Percentiles rank a stretch among this genome's conserved stretches.
phyloP scores from a whole-genome alignment of 768 basidiomycete genomes.

The Boletales sp. region DNA sequence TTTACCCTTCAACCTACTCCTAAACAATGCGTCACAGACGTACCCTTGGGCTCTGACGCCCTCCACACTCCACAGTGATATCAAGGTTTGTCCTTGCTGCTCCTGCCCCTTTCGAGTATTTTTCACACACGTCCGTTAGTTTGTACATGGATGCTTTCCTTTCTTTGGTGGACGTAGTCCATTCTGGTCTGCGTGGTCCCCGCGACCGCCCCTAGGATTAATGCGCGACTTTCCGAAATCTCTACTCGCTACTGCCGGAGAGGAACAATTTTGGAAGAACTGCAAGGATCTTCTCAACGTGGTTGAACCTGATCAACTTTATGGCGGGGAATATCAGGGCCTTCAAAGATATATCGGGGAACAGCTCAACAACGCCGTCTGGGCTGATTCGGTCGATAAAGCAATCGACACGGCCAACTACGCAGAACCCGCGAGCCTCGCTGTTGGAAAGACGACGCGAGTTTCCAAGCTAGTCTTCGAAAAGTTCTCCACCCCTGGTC shows the following conservation, averaged over 20 bases:
- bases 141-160: conserved; percentile 11
- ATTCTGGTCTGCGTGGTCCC: conserved; percentile 19
- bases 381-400: background rate
- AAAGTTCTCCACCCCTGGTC: conserved; percentile 18
- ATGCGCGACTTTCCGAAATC: conserved; percentile 15
- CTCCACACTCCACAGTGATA: conserved; percentile 1
- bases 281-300: conserved; percentile 4
- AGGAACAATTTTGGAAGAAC: conserved; percentile 3
- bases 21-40: conserved; percentile 1
- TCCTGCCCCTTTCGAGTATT: background rate
- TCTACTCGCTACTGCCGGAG: background rate
- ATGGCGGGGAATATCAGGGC: conserved; percentile 1
- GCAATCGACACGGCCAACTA: background rate
- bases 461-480: conserved; percentile 11
- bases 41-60: conserved; percentile 6
- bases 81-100: background rate
- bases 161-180: conserved; percentile 17
- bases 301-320: background rate
- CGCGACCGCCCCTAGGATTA: conserved; percentile 3
- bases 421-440: conserved; percentile 4
- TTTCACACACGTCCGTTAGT: background rate
- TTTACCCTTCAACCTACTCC: conserved; percentile 5
- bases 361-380: background rate
- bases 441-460: conserved; percentile 11
- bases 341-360: conserved; percentile 4